Evolutionary conservation across 345 rosid species (phyloP).

Genomic region (Citrus medica): DNA sequence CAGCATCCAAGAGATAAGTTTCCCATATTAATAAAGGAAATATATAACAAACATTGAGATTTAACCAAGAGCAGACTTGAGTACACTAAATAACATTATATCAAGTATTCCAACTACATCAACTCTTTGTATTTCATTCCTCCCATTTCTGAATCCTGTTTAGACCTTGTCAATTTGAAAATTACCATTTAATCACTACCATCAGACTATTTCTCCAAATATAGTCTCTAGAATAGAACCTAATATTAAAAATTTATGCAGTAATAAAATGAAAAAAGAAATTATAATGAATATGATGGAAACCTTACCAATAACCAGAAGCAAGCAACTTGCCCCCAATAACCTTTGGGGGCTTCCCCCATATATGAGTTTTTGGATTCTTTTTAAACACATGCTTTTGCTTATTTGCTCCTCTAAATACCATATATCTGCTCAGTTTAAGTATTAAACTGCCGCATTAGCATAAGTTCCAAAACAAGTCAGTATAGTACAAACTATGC

Average conservation of each 20-base stretch:
- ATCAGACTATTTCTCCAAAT: not conserved
- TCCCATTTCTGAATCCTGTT: not conserved
- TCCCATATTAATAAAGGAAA: not conserved
- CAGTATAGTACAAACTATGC: not conserved
- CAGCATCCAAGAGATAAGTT: conserved; percentile 3
- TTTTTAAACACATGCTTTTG: conserved; percentile 89
- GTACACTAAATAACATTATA: not conserved
- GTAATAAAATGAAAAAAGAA: not conserved
- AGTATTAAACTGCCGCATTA: not conserved
- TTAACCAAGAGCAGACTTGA: not conserved
- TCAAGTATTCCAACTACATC: not conserved
- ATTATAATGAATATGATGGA: not conserved
- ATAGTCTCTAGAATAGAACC: not conserved
- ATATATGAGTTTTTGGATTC: conserved; percentile 70
- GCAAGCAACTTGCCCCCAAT: conserved; percentile 88
- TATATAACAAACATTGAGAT: not conserved
- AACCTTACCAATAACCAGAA: conserved; percentile 86
- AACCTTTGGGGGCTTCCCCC: conserved; percentile 88
- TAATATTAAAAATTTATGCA: not conserved
- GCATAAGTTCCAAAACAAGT: not conserved
- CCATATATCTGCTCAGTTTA: conserved; percentile 55
- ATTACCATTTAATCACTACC: not conserved
- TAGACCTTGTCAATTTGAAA: not conserved
- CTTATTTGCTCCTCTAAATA: conserved; percentile 89
- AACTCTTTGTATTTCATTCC: not conserved